Base-by-base conservation (phyloP, 495 filamentous ascomycete species). In the Margaritispora aquatica region DNA sequence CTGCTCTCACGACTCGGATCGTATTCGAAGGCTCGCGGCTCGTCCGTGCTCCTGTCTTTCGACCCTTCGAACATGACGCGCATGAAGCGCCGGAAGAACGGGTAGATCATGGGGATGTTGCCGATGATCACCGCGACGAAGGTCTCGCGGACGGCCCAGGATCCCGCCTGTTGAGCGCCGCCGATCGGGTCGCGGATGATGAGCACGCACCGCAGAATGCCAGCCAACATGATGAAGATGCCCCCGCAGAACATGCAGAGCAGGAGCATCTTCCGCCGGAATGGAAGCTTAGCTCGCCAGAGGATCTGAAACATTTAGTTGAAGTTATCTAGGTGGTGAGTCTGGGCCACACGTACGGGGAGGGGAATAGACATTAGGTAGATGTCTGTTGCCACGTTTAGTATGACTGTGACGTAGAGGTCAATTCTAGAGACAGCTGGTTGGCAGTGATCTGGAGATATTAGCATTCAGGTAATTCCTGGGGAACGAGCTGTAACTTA, bases 101-200 rank as follows among this genome's bases (percentile, higher is more conserved):
- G 80, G 58, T 82, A 82, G 34, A 86, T 72, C 78, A 85, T 84
- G 7, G 83, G 83, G 21, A 79, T 66, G 65, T 85, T 86, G 60
- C 77, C 77, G 54, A 85, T 75, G 24, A 84, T 66, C 26, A 84
- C 75, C 1, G 80, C 81, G 51, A 85, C 79, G 61, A 86, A 85
- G 34, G 81, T 83, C 61, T 85, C 83, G 51, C 83, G 81, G 60
- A 80, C 77, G 51, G 83, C 81, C 83, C 83, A 86, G 71, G 74
- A 77, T 38, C 82, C 81, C 8, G 80, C 80, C 73, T 83, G 75
- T 17, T 27, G 41, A 1, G 7, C 54, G 13, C 29, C 69, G 59
- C 50, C 22, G 55, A 17, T 19, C 56, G 72, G 64, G 63, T 81
- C 79, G 2, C 77, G 82, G 10, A 86, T 60, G 55, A 83, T 84